These are phyloP conservation scores for Fusarium clavum DNA, from an alignment of 2,329 filamentous ascomycete genomes.

Conservation along the genomic window DNA sequence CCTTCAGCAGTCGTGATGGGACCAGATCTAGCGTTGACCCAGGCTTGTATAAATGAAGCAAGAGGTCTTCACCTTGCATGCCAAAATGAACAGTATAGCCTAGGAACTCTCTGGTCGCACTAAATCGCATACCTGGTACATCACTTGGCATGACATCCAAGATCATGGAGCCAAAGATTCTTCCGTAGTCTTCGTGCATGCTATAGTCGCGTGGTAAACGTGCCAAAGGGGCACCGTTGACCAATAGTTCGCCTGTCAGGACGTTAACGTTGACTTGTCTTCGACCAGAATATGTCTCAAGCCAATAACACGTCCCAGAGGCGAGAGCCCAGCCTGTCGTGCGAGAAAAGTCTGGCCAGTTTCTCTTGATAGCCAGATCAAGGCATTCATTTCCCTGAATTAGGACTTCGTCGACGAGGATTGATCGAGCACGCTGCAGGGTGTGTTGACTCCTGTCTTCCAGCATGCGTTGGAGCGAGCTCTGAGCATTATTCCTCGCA, in stretches of 20 bases:
- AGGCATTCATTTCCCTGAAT: background rate
- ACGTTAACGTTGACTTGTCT: slow-evolving; percentile 18
- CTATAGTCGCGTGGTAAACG: slow-evolving; percentile 21
- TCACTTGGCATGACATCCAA: slow-evolving; percentile 39
- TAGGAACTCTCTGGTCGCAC: slow-evolving; percentile 49
- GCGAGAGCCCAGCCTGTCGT: background rate
- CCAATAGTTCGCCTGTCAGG: slow-evolving; percentile 26
- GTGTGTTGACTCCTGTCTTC: slow-evolving; percentile 19
- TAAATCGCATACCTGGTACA: slow-evolving; percentile 53
- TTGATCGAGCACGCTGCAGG: slow-evolving; percentile 9
- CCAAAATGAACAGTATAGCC: slow-evolving; percentile 42
- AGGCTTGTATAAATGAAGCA: slow-evolving; percentile 47
- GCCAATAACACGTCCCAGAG: slow-evolving; percentile 24
- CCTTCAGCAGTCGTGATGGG: slow-evolving; percentile 46
- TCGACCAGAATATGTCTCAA: slow-evolving; percentile 4
- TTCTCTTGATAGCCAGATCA: slow-evolving; percentile 26
- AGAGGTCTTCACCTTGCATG: slow-evolving; percentile 54
- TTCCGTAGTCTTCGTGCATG: slow-evolving; percentile 11
- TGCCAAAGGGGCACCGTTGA: slow-evolving; percentile 21
- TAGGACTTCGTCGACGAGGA: background rate
- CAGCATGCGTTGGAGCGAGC: slow-evolving; percentile 1
- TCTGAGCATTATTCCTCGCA: background rate
- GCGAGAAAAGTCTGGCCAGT: slow-evolving; percentile 29
- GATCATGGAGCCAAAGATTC: slow-evolving; percentile 20
- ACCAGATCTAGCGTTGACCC: slow-evolving; percentile 47